Percentiles rank a stretch among this genome's conserved stretches.
Evolutionary conservation across 78 protist species (phyloP).

Genomic region (Fonticula alba): DNA sequence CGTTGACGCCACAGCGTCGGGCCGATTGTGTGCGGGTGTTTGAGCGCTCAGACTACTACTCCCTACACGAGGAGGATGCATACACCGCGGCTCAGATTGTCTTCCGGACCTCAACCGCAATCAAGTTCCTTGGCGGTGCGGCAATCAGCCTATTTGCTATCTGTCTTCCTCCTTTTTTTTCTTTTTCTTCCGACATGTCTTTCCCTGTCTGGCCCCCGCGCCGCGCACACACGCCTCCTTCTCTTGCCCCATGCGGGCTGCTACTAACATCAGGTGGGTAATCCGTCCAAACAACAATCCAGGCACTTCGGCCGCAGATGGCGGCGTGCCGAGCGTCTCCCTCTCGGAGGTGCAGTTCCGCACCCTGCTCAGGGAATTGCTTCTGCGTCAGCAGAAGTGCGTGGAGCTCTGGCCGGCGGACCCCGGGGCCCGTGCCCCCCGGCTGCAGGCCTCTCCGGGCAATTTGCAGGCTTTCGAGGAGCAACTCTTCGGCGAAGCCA

Average conservation of each 20-base stretch:
- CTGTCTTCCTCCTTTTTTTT: not conserved
- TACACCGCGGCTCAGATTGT: constrained; percentile 9
- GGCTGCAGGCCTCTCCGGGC: constrained; percentile 27
- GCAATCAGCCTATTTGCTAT: not conserved
- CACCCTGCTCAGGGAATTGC: constrained; percentile 3
- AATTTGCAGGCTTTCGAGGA: constrained; percentile 30
- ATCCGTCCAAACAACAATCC: no score
- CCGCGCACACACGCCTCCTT: not conserved
- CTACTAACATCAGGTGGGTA: not conserved
- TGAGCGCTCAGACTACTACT: constrained; percentile 23
- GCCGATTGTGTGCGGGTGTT: no score
- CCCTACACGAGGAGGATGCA: constrained; percentile 29
- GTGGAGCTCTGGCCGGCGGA: constrained; percentile 16
- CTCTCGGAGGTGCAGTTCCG: constrained; percentile 13
- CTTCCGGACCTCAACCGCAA: constrained; percentile 14
- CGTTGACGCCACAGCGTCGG: no score
- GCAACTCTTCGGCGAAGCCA: constrained; percentile 1
- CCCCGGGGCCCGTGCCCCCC: not conserved
- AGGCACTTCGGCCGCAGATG: no score
- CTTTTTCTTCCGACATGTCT: not conserved
- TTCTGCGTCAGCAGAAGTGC: constrained; percentile 6
- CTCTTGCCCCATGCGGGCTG: not conserved
- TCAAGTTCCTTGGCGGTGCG: constrained; percentile 7
- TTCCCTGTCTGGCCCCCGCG: not conserved
- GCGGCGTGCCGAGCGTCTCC: constrained; percentile 3